Evolutionary conservation across 2,329 filamentous ascomycete species (phyloP), one percentile per base, ranked within the genome.

Genomic region (Trichoderma semiorbis): DNA sequence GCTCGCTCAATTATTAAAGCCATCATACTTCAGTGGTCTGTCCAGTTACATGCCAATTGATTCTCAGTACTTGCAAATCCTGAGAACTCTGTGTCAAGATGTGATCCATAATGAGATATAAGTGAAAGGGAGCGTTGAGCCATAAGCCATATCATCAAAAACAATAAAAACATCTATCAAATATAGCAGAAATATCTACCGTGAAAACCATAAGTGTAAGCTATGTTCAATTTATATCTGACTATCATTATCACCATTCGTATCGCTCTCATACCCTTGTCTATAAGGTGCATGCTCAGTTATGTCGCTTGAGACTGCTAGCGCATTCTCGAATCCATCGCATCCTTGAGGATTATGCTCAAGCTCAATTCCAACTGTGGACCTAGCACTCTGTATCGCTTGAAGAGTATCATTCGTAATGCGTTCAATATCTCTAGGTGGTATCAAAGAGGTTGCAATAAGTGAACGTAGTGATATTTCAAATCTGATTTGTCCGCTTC

Each of bases 21-120:
- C 1, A 1, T n/a, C 39, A 8, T 1, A 7, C 6, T 18, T 39
- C 3, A 34, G 11, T 14, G 11, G 7, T 43, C 3, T 43, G 3
- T 43, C 1, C 3, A 1, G 3, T 7, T n/a, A n/a, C 1, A 3
- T 4, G 0, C 7, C 39, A 2, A 43, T 5, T n/a, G 18, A n/a
- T 43, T 43, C 16, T 10, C 7, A 10, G 16, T 10, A 43, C 3
- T 43, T 43, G 16, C 7, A 43, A 18, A 8, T 4, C 16, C 6
- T 18, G 36, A 2, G 14, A 0, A 1, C 7, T 3, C 14, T 39
- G 7, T 39, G 3, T 39, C 36, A 39, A 39, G 36, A 39, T 1
- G 36, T 39, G 6, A 8, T 18, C 16, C 0, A 16, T 18, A 39
- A 18, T 0, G 36, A 8, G 16, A 39, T 18, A 0, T 3, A 39